Evolutionary conservation across 2,329 filamentous ascomycete species (phyloP), one percentile per base, ranked within the genome.

Genomic region (Sclerotinia sclerotiorum): DNA sequence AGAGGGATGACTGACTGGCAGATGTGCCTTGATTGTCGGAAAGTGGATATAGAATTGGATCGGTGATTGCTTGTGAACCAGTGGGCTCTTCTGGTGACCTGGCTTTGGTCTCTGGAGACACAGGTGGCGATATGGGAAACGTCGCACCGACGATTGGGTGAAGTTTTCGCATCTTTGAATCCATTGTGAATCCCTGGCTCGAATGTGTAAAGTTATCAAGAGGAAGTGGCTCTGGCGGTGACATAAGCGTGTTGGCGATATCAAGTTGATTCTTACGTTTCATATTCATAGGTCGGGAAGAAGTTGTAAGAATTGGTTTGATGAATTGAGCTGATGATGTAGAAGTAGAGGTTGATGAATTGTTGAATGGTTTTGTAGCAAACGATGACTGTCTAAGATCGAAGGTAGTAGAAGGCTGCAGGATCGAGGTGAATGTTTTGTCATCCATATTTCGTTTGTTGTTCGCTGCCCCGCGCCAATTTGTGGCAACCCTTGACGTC

Each of bases 11-110:
- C 68, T 84, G 81, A 3, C 81, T 76, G 7, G 82, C 79, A 56
- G 81, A 81, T 15, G 78, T 60, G 51, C 51, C 65, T 66, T 67
- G 67, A 13, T 76, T 69, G 17, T 86, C 84, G 56, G 67, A 64
- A 49, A 81, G 81, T 13, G 86, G 85, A 72, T 86, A 89, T 44
- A 89, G 79, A 46, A 89, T 86, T 2, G 86, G 86, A 70, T 88
- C 87, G 71, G 82, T 71, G 35, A 71, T 68, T 58, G 61, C 81
- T 67, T 82, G 76, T 3, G 78, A 76, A 52, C 35, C 48, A 56
- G 80, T 77, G 17, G 70, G 63, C 11, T 74, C 71, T 32, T 74
- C 71, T n/a, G 72, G 68, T 6, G 57, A 65, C 55, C 69, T 55
- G 29, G 44, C 71, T 68, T 73, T 74, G 69, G 79, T 81, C 68